Conservation (phyloP, 495 filamentous ascomycete species). For the Apodospora peruviana region DNA sequence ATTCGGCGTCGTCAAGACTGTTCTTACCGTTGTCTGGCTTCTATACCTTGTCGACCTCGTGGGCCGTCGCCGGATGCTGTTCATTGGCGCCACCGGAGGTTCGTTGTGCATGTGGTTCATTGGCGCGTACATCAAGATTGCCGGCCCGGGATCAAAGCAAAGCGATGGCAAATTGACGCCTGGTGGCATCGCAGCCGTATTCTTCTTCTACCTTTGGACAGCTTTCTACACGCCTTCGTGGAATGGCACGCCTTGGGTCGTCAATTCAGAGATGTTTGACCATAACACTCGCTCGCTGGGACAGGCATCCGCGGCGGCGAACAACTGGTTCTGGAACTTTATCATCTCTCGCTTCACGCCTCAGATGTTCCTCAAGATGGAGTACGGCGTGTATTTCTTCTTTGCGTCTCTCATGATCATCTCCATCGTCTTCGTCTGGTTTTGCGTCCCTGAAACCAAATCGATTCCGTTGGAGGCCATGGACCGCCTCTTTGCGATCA, state of each 20-base stretch:
- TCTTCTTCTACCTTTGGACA: constrained; percentile 79
- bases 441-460: constrained; percentile 48
- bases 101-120: constrained; percentile 54
- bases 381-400: constrained; percentile 74
- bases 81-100: constrained; percentile 50
- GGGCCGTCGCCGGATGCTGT: constrained; percentile 47
- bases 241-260: constrained; percentile 67
- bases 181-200: constrained; percentile 63
- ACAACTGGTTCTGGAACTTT: constrained; percentile 77
- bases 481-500: constrained; percentile 52
- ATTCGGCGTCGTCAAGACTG: constrained; percentile 51
- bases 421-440: constrained; percentile 58
- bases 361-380: constrained; percentile 68
- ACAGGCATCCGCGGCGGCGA: constrained; percentile 61
- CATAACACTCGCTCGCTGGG: constrained; percentile 60
- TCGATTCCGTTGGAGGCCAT: constrained; percentile 48
- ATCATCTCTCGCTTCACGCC: constrained; percentile 66
- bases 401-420: constrained; percentile 67
- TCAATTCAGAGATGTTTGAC: constrained; percentile 60
- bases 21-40: constrained; percentile 55
- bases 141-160: constrained; percentile 39
- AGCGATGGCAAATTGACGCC: constrained; percentile 33
- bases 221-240: constrained; percentile 71
- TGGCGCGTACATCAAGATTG: constrained; percentile 48
- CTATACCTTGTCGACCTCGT: constrained; percentile 49